phyloP scores from a whole-genome alignment of 192 early-diverging fungal species.

The Lunasporangiospora selenospora region DNA sequence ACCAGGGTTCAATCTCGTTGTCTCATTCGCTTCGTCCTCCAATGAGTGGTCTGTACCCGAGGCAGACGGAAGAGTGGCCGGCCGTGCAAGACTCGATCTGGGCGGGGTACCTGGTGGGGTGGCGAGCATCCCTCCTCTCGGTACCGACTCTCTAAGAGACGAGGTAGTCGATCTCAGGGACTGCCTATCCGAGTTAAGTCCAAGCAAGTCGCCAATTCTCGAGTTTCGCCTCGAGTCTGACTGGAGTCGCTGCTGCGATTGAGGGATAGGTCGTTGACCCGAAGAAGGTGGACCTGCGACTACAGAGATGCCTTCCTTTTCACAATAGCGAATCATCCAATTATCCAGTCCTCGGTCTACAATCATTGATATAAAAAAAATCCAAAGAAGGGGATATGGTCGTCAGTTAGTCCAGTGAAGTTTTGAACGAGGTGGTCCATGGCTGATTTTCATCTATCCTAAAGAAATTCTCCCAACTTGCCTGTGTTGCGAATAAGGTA shows the following conservation, averaged over 20 bases:
- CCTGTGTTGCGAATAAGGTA: slow-evolving; percentile 94
- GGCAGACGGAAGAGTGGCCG: too few species aligned
- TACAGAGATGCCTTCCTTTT: slow-evolving; percentile 43
- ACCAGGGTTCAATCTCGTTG: not conserved
- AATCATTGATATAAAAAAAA: not conserved
- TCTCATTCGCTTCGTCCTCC: not conserved
- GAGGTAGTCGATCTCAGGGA: slow-evolving; percentile 2
- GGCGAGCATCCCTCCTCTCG: slow-evolving; percentile 15
- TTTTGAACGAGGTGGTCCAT: too few species aligned
- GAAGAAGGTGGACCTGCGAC: slow-evolving; percentile 11
- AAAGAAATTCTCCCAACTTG: slow-evolving; percentile 50
- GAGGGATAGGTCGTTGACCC: not conserved
- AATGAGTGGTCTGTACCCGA: slow-evolving; percentile 13
- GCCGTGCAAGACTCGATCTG: slow-evolving; percentile 1
- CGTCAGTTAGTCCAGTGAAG: too few species aligned
- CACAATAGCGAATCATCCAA: slow-evolving; percentile 87
- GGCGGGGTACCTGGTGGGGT: slow-evolving; percentile 44
- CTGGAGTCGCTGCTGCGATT: slow-evolving; percentile 18
- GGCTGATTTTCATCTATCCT: too few species aligned
- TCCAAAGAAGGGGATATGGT: too few species aligned
- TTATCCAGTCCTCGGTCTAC: slow-evolving; percentile 73
- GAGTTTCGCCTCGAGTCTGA: slow-evolving; percentile 18
- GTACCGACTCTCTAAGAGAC: slow-evolving; percentile 12
- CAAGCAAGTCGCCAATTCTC: slow-evolving; percentile 31
- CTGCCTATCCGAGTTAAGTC: slow-evolving; percentile 15